Conservation (phyloP, 352 stramenopile species). For the Globisporangium okanoganense region DNA sequence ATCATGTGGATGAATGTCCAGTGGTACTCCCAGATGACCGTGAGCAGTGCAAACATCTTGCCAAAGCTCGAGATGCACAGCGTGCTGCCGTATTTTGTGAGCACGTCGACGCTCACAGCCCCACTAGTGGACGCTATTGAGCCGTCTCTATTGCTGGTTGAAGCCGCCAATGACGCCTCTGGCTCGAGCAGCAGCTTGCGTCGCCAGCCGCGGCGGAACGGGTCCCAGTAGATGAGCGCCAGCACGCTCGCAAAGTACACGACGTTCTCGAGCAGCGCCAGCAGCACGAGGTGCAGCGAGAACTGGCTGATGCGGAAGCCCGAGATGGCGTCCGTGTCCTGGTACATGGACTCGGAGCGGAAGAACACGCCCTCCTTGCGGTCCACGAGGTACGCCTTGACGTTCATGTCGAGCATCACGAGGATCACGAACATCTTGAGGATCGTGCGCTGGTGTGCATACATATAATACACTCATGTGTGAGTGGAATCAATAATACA, state of each 20-base stretch:
- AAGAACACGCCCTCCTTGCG: slow-evolving; percentile 55
- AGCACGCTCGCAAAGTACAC: slow-evolving; percentile 55
- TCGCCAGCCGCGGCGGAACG: slow-evolving; percentile 48
- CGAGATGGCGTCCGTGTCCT: slow-evolving; percentile 33
- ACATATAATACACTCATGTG: not conserved
- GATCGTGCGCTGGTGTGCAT: slow-evolving; percentile 34
- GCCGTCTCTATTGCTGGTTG: not conserved
- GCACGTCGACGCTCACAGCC: slow-evolving; percentile 15
- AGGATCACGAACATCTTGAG: slow-evolving; percentile 76
- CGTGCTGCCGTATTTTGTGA: slow-evolving; percentile 45
- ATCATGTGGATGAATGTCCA: slow-evolving; percentile 85
- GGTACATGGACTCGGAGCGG: slow-evolving; percentile 56
- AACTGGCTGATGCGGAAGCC: slow-evolving; percentile 68
- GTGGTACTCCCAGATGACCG: slow-evolving; percentile 85
- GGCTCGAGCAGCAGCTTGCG: slow-evolving; percentile 13
- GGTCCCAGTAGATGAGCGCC: slow-evolving; percentile 44
- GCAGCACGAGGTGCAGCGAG: slow-evolving; percentile 68
- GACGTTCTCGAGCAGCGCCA: slow-evolving; percentile 70
- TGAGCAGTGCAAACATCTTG: slow-evolving; percentile 81
- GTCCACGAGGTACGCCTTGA: slow-evolving; percentile 82
- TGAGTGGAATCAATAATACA: not conserved
- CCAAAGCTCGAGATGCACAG: slow-evolving; percentile 83
- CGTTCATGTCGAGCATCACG: slow-evolving; percentile 84
- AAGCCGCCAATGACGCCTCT: not conserved
- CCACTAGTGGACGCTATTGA: not conserved